Evolutionary conservation across 2,329 filamentous ascomycete species (phyloP).

Genomic region (Blastomyces silverae): DNA sequence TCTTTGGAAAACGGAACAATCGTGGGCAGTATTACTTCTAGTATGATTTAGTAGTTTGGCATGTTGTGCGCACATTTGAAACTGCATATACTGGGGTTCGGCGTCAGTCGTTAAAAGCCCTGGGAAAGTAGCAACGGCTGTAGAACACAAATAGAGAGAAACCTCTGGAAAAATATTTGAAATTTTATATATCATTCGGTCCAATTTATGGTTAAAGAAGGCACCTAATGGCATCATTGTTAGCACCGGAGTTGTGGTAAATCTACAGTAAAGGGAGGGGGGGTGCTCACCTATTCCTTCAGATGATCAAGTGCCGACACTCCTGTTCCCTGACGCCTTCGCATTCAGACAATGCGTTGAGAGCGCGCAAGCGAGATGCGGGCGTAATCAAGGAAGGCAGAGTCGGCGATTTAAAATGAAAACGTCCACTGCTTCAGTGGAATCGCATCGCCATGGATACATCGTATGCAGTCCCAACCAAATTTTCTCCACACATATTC

Average conservation of each 20-base stretch:
- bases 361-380: not conserved
- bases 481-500: conserved; percentile 8
- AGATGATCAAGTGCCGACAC: conserved; percentile 19
- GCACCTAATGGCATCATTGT: not conserved
- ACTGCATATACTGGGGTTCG: not conserved
- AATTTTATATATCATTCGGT: conserved; percentile 3
- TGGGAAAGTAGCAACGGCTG: no score
- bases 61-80: not conserved
- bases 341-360: not conserved
- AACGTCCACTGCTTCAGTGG: not conserved
- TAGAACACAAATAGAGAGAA: not conserved
- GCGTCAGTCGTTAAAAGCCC: no score
- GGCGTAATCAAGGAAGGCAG: conserved; percentile 9
- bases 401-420: conserved; percentile 12
- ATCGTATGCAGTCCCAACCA: not conserved
- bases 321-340: conserved; percentile 11
- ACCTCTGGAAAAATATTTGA: not conserved
- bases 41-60: not conserved
- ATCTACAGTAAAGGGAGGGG: not conserved
- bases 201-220: conserved; percentile 6
- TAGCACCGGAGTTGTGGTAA: not conserved
- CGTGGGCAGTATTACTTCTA: not conserved
- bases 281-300: conserved; percentile 16
- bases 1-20: not conserved
- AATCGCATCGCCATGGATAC: conserved; percentile 4